A percentile compares a stretch with the other conserved stretches of the same genome.
Conservation (phyloP, 805 yeast species). For the Alloascoidea africana region DNA sequence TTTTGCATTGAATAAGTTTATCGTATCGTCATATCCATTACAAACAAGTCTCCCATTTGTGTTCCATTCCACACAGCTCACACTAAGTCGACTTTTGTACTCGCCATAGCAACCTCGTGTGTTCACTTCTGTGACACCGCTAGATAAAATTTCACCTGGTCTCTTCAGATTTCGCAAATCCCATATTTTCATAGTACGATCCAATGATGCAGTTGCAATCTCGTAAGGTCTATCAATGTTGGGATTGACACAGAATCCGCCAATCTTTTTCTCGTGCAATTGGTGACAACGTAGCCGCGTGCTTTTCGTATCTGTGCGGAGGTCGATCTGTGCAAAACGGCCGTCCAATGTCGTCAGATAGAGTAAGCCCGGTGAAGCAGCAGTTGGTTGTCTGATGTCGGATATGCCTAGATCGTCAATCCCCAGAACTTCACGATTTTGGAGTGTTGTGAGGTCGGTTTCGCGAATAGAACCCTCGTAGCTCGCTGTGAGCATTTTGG, state of each 20-base stretch:
- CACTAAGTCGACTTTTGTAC: conserved; percentile 62
- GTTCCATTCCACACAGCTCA: conserved; percentile 80
- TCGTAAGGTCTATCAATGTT: conserved; percentile 30
- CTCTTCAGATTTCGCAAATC: conserved; percentile 45
- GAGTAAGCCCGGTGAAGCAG: conserved; percentile 39
- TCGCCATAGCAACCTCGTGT: conserved; percentile 27
- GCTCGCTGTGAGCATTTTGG: conserved; percentile 51
- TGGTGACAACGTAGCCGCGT: conserved; percentile 21
- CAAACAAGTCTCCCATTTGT: conserved; percentile 54
- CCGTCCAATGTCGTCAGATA: conserved; percentile 74
- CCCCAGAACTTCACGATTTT: conserved; percentile 47
- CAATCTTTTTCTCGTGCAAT: conserved; percentile 82
- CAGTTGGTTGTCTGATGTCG: conserved; percentile 38
- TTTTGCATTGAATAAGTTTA: conserved; percentile 43
- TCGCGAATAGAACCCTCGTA: conserved; percentile 81
- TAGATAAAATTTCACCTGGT: conserved; percentile 18
- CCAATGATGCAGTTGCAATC: conserved; percentile 80
- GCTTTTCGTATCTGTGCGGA: conserved; percentile 30
- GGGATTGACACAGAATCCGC: conserved; percentile 78
- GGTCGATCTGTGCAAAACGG: conserved; percentile 59
- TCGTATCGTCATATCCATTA: conserved; percentile 85
- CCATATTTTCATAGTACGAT: conserved; percentile 75
- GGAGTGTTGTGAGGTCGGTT: conserved; percentile 47
- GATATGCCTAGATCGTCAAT: conserved; percentile 53
- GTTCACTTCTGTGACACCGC: conserved; percentile 18